Evolutionary conservation across 495 filamentous ascomycete species (phyloP), one percentile per base, ranked within the genome.

Genomic region (Penicillium lividum): DNA sequence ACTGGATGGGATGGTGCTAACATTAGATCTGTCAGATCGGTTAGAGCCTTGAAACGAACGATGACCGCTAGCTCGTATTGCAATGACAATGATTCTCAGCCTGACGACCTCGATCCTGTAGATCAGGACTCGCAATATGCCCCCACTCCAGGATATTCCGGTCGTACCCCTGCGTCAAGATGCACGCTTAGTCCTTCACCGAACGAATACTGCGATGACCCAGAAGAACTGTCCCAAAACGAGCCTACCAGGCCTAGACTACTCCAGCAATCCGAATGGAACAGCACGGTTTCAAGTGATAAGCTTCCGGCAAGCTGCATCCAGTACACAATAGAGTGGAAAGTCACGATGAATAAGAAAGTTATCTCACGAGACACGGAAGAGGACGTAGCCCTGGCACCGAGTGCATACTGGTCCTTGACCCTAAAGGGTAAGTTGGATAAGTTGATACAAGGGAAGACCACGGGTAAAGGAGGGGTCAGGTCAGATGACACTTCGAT

Each of bases 301-400:
- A 62, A 75, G 57, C 48, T 69, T 47, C 60, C 59, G 46, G 67
- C 65, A 38, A 68, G 22, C 59, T 72, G 46, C 60, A 66, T 75
- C 54, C 64, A 71, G 56, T 76, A 73, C 50, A 60, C 54, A 9
- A 75, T 75, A 53, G 69, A 72, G 56, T 75, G 62, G 70, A 67
- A 66, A 55, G 57, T 74, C 3, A 59, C 42, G 29, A 27, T 76
- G 18, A 70, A 72, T 40, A 70, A 70, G 7, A 54, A 57, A 50
- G 38, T 47, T 25, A 55, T 72, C 7, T 47, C 52, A 31, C 63
- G 57, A 54, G 64, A 72, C 42, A 74, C 64, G 27, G 73, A 72
- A 48, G 51, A 61, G 53, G 61, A 71, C 33, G 4, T 71, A 11
- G 66, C 68, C 28, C 49, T 68, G 31, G 58, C 53, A 25, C 65